Base-by-base conservation (phyloP, 345 rosid species). In the Syzygium grande region DNA sequence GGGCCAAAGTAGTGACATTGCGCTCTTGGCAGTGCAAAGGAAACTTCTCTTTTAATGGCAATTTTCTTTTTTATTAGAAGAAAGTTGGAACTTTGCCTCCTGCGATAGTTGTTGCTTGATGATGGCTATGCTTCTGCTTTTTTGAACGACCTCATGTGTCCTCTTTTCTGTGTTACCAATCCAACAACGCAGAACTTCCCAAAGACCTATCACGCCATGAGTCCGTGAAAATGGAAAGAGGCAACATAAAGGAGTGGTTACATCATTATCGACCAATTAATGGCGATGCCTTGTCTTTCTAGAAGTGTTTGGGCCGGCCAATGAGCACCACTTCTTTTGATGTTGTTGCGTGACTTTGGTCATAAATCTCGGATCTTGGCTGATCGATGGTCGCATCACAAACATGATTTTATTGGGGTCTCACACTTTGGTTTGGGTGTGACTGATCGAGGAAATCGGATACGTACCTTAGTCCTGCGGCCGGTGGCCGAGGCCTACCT, bases 321-420 rank as follows among this genome's bases (percentile, higher is more conserved):
- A 38, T 1, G 9, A 38, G 49, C 14, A 11, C 27, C 49, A 5
- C 83, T 9, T 38, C 3, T 10, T 73, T 73, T 68, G 19, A 9
- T 38, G 10, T 5, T 1, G 1, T 38, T 10, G 19, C 8, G 2
- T 34, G 80, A 73, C 14, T 34, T 0, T 0, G 1, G 22, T 9
- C 23, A 3, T 21, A 22, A 19, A 38, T 73, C 4, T 73, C 43
- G 1, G 4, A 38, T 1, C 4, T 5, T 73, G 27, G 4, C 13
- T 0, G 10, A 38, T 38, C 8, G 27, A 73, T 1, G 4, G 27
- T 10, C 1, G 8, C 14, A 9, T 49, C 14, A 19, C 83, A 11
- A 38, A 19, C 83, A 73, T 34, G 4, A 34, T 73, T 34, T 73
- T 34, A 41, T 2, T 0, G 22, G 3, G 46, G 1, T 73, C 14